Conservation (phyloP, 2,329 filamentous ascomycete species). For the Colletotrichum spaethianum region DNA sequence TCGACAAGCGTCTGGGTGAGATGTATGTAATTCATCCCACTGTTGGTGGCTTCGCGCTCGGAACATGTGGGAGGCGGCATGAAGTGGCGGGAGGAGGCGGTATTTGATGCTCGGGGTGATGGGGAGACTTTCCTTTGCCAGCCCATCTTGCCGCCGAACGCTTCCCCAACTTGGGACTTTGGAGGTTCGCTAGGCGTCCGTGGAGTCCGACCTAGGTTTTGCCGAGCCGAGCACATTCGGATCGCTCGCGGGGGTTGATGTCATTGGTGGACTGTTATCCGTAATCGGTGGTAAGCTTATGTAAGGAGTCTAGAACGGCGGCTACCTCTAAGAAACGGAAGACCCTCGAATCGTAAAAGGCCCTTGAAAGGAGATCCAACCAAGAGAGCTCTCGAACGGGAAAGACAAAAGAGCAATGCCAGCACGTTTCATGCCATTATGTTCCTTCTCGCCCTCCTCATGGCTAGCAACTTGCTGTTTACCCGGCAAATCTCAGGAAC, state of each 20-base stretch:
- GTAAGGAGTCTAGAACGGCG: constrained; percentile 13
- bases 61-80: constrained; percentile 39
- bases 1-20: constrained; percentile 72
- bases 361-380: neutral
- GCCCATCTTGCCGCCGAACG: constrained; percentile 34
- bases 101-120: constrained; percentile 34
- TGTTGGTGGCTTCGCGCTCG: constrained; percentile 38
- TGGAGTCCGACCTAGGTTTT: constrained; percentile 37
- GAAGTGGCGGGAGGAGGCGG: constrained; percentile 29
- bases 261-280: constrained; percentile 32
- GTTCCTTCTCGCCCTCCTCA: neutral
- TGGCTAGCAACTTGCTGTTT: too few relatives aligned
- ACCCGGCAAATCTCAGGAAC: too few relatives aligned
- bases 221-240: constrained; percentile 39
- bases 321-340: constrained; percentile 30
- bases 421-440: neutral
- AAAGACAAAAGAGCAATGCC: neutral
- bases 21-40: constrained; percentile 59
- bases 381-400: neutral
- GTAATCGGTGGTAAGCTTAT: constrained; percentile 29
- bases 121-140: constrained; percentile 38
- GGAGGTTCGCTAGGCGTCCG: constrained; percentile 18
- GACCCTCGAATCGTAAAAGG: neutral
- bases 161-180: constrained; percentile 29
- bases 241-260: constrained; percentile 29